phyloP scores from a whole-genome alignment of 2,329 filamentous ascomycete species.

The Lecanicillium sp. region DNA sequence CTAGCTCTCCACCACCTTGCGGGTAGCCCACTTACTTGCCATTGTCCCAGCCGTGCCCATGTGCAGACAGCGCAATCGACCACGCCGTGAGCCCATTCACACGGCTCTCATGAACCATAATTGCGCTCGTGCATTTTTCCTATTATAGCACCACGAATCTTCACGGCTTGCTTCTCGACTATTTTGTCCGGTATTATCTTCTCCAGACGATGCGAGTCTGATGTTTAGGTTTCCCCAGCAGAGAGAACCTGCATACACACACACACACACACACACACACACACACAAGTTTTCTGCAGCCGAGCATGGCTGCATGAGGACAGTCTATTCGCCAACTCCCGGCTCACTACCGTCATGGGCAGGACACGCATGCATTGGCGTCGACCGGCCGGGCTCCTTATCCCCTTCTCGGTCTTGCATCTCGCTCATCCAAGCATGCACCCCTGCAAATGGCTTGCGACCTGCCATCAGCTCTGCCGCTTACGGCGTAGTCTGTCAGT shows the following conservation, averaged over 20 bases:
- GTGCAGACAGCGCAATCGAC: not conserved
- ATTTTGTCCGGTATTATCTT: no score
- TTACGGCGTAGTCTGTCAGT: no score
- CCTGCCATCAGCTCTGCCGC: no score
- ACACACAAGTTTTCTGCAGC: no score
- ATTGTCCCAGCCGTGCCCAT: not conserved
- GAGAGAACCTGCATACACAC: no score
- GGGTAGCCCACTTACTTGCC: not conserved
- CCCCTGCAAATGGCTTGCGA: conserved; percentile 1
- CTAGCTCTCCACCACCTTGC: no score
- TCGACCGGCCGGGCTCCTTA: not conserved
- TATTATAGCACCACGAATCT: no score
- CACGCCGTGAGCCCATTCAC: no score
- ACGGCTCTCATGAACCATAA: not conserved
- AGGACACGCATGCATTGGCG: not conserved
- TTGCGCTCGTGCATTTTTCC: not conserved
- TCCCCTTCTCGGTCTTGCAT: not conserved
- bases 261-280: no score
- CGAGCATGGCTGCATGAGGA: conserved; percentile 4
- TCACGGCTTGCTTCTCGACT: no score
- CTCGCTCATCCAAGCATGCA: not conserved
- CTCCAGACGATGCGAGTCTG: no score
- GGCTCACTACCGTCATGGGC: not conserved
- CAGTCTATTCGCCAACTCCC: not conserved
- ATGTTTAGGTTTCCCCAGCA: no score